These are phyloP conservation scores for Pochonia chlamydosporia DNA, from an alignment of 2,329 filamentous ascomycete species.

Conservation along the genomic window DNA sequence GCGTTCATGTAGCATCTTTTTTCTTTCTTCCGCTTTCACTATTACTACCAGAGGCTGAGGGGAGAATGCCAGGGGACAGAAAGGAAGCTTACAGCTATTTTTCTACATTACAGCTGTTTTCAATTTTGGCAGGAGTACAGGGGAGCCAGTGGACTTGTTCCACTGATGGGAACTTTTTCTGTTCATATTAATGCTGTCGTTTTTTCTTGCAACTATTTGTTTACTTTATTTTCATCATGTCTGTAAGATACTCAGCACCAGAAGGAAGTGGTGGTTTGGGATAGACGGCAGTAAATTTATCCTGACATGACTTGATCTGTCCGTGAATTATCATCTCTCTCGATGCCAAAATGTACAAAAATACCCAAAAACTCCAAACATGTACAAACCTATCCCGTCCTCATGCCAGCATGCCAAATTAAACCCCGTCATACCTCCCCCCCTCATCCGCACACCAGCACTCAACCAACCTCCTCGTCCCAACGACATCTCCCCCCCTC, in stretches of 20 bases:
- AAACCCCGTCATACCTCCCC: constrained; percentile 30
- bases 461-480: constrained; percentile 63
- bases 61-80: neutral
- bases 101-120: neutral
- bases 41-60: neutral
- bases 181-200: neutral
- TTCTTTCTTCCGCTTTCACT: constrained; percentile 7
- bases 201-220: neutral
- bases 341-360: too few relatives aligned
- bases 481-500: constrained; percentile 61
- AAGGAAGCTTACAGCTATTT: neutral
- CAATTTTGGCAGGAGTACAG: neutral
- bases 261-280: neutral
- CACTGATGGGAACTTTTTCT: neutral
- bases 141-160: neutral
- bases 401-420: constrained; percentile 6
- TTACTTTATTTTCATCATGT: constrained; percentile 3
- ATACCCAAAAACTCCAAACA: too few relatives aligned
- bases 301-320: neutral
- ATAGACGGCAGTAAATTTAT: neutral
- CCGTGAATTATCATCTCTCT: neutral
- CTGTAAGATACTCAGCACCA: neutral
- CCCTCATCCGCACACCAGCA: constrained; percentile 52
- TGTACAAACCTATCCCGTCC: neutral
- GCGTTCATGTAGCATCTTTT: constrained; percentile 20